Evolutionary conservation across 371 early-diverging fungal species (phyloP).

Genomic region (Choanephora cucurbitarum): DNA sequence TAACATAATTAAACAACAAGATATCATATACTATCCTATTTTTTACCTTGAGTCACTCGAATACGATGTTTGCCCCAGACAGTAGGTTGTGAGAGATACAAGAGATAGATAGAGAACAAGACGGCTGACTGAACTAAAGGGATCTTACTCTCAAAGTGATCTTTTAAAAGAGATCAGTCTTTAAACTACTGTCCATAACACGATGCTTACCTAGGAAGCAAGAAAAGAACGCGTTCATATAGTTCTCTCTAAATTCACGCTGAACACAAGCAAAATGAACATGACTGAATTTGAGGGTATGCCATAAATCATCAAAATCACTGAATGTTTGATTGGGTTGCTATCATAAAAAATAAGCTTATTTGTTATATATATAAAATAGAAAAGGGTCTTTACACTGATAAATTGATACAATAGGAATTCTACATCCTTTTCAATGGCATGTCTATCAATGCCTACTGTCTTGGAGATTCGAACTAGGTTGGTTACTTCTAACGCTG

Average conservation of each 20-base stretch:
- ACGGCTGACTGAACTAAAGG: conserved; percentile 3
- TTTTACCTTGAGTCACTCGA: conserved; percentile 23
- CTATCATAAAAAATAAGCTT: conserved; percentile 8
- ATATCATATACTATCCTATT: not conserved
- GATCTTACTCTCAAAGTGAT: conserved; percentile 9
- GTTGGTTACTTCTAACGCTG: conserved; percentile 7
- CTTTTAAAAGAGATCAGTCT: not conserved
- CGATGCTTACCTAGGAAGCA: conserved; percentile 12
- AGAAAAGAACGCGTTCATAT: conserved; percentile 17
- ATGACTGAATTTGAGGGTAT: conserved; percentile 20
- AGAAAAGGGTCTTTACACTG: conserved; percentile 9
- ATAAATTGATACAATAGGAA: conserved; percentile 19
- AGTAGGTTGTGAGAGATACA: conserved; percentile 24
- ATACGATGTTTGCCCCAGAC: conserved; percentile 25
- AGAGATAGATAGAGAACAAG: conserved; percentile 21
- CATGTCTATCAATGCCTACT: conserved; percentile 14
- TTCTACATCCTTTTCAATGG: conserved; percentile 26
- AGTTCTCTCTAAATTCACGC: conserved; percentile 9
- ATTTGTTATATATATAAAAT: not conserved
- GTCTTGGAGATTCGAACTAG: conserved; percentile 13
- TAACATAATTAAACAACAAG: not conserved
- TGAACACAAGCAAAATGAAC: conserved; percentile 28
- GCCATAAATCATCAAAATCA: conserved; percentile 23
- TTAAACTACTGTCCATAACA: not conserved
- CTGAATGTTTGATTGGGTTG: conserved; percentile 12